Evolutionary conservation across 331 rosid species (phyloP), one percentile per base, ranked within the genome.

Genomic region (Quercus phellos): DNA sequence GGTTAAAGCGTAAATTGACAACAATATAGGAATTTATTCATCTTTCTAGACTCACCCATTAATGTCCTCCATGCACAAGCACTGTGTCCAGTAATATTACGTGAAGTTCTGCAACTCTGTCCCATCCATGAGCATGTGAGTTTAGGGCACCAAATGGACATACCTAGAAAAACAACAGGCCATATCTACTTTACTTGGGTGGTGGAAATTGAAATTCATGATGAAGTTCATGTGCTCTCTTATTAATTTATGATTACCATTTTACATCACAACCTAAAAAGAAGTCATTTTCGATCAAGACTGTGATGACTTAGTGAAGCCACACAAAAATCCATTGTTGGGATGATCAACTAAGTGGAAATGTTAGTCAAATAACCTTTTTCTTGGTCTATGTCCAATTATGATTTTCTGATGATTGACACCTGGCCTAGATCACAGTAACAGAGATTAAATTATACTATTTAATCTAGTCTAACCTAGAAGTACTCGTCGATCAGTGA

Each of bases 391-490:
- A 26, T 74, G 89, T 29, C 51, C 83, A 19, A 27, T 3, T 77
- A 90, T 85, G 79, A 90, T 87, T 83, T 79, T 75, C 84, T 87
- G 90, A 88, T 88, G 74, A 91, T 91, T 87, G 97, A 90, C 97
- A 91, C 90, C 89, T 91, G 94, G 85, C 90, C 56, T 60, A 73
- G 30, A 61, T 74, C 68, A 38, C 51, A 27, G 46, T 42, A 22
- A 42, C 38, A 42, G 74, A 70, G 78, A 71, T 76, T 35, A 19
- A 75, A 73, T 24, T 51, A 68, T 13, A 19, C 55, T 69, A 58
- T 19, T 74, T 68, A 78, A 77, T 73, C 60, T 34, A 70, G 56
- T 74, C 46, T 72, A 74, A 71, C 72, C 84, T 66, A 32, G 61
- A 27, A 38, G 12, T 8, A 72, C 67, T 50, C 29, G 4, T 38